Base-by-base conservation (phyloP, 805 yeast species). In the Kazachstania kunashirensis region DNA sequence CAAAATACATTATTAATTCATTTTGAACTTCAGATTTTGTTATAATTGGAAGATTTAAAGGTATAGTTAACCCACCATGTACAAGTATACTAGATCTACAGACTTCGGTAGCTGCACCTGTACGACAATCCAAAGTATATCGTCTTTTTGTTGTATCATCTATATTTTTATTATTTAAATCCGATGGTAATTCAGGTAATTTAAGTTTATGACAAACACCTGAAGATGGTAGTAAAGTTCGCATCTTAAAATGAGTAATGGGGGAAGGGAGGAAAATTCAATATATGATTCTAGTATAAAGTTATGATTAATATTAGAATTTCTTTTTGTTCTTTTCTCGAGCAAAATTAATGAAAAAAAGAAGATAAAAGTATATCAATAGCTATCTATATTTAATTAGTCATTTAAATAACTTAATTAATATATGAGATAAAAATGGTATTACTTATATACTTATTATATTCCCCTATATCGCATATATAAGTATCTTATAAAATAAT, bases 51-150 rank as follows among this genome's bases (percentile, higher is more conserved):
- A 78, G 49, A 32, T 71, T 71, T 13, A 81, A 49, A 1, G 79
- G 81, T 8, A 76, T 55, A 0, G 76, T 70, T 13, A 78, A 57
- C 0, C 92, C 92, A n/a, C 88, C 89, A 52, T 65, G 73, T 0
- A 74, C 77, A 21, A 77, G 69, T 1, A 81, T 64, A 34, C 75
- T 63, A 5, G 88, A 79, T 46, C 76, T 71, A 25, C 70, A 65
- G 18, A 77, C 63, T 1, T 70, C 61, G 2, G 76, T 60, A 0
- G 84, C 74, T 2, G 84, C 73, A 12, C 92, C 92, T 1, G 85
- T 77, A 39, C 89, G 65, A 31, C 71, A 71, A 37, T 74, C 75
- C 42, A 80, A 59, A 39, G 73, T 67, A 30, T 67, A 52, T 20
- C 81, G 62, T 39, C 71, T 73, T 46, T 75, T 82, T 4, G 47